Evolutionary conservation across 2,329 filamentous ascomycete genomes (phyloP).

Genomic region (Colletotrichum liaoningense): DNA sequence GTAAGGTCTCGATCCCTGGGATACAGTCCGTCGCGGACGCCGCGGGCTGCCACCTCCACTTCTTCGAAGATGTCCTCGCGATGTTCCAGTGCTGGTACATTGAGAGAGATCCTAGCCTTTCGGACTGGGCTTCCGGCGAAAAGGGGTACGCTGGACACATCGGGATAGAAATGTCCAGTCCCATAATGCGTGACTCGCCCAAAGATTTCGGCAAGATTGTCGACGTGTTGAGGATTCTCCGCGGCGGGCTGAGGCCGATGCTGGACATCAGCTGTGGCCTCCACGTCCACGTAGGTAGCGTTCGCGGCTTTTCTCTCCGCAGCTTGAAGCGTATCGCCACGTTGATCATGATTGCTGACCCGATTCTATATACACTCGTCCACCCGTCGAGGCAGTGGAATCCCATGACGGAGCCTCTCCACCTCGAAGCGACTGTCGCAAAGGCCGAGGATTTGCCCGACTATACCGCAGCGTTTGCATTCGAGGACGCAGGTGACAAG

Average conservation of each 20-base stretch:
- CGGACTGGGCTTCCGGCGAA: background rate
- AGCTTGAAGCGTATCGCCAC: constrained; percentile 15
- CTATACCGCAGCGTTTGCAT: background rate
- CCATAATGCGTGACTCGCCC: background rate
- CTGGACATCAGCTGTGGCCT: constrained; percentile 1
- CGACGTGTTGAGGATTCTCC: constrained; percentile 4
- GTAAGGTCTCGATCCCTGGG: background rate
- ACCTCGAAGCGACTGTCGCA: background rate
- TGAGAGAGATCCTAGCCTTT: constrained; percentile 12
- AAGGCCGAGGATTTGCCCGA: background rate
- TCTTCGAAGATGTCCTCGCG: background rate
- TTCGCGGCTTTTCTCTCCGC: constrained; percentile 8
- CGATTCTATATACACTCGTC: constrained; percentile 1
- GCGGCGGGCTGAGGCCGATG: constrained; percentile 10
- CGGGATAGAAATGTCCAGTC: constrained; percentile 22
- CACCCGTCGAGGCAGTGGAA: background rate
- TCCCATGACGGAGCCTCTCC: background rate
- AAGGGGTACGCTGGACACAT: constrained; percentile 15
- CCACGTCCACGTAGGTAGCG: constrained; percentile 25
- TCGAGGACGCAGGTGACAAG: background rate
- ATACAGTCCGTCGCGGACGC: background rate
- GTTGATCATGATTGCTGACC: constrained; percentile 7
- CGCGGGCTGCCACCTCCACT: background rate
- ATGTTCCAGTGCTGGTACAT: constrained; percentile 20
- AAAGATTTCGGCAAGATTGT: background rate